phyloP scores from a whole-genome alignment of 371 early-diverging fungal genomes.

The Lichtheimia ornata region DNA sequence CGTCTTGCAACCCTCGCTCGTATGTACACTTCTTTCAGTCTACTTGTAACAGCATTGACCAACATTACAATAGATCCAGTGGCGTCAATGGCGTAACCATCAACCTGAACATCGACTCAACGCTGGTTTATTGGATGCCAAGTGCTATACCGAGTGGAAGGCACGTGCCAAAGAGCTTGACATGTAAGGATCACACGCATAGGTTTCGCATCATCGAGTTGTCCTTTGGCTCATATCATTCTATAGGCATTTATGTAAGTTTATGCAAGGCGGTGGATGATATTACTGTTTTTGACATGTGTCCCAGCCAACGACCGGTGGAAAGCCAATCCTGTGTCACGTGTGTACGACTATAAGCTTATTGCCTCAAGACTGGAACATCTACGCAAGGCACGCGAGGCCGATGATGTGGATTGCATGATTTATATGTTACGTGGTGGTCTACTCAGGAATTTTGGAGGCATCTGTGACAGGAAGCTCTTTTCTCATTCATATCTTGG shows the following conservation, averaged over 20 bases:
- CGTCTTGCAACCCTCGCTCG: constrained; percentile 21
- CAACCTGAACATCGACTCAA: constrained; percentile 44
- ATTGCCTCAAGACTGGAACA: constrained; percentile 58
- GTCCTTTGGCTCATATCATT: background rate
- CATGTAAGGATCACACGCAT: constrained; percentile 27
- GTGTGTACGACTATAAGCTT: constrained; percentile 70
- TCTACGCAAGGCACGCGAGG: constrained; percentile 50
- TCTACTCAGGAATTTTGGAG: constrained; percentile 71
- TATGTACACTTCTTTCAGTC: background rate
- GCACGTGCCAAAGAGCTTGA: constrained; percentile 58
- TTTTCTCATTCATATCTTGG: constrained; percentile 63
- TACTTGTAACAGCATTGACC: background rate
- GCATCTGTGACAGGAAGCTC: constrained; percentile 65
- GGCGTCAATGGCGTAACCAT: constrained; percentile 30
- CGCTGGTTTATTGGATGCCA: constrained; percentile 40
- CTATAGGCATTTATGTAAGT: constrained; percentile 9
- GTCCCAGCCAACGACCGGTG: constrained; percentile 56
- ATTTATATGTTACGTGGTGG: constrained; percentile 65
- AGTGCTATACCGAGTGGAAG: constrained; percentile 64
- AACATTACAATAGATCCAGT: constrained; percentile 12
- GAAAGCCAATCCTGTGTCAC: constrained; percentile 53
- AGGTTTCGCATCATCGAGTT: constrained; percentile 3
- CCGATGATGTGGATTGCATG: constrained; percentile 59
- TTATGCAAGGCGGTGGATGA: background rate
- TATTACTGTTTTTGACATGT: background rate